Evolutionary conservation across 2,329 filamentous ascomycete genomes (phyloP).

Genomic region (Colletotrichum sp.): DNA sequence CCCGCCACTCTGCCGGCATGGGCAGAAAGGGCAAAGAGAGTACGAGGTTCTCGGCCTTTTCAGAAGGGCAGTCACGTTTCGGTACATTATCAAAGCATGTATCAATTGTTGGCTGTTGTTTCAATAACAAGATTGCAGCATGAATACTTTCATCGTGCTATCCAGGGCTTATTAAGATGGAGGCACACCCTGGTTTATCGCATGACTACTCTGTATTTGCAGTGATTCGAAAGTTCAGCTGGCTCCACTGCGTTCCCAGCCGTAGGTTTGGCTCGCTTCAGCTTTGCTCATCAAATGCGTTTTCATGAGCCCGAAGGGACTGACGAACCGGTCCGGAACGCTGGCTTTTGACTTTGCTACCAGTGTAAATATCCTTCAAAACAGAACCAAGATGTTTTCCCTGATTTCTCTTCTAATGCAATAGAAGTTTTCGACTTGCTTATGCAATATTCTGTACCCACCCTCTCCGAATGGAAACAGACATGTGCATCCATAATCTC

Average conservation of each 20-base stretch:
- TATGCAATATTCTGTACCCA: neutral
- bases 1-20: neutral
- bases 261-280: neutral
- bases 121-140: neutral
- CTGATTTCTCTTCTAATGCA: accelerated
- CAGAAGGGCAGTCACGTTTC: neutral
- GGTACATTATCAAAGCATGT: neutral
- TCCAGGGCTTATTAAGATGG: neutral
- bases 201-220: neutral
- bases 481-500: neutral
- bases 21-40: neutral
- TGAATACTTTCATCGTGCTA: neutral
- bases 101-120: neutral
- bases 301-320: neutral
- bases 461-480: neutral
- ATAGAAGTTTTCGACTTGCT: neutral
- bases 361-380: neutral
- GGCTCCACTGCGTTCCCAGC: neutral
- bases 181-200: neutral
- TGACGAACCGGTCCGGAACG: neutral
- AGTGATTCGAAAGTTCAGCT: neutral
- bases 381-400: neutral
- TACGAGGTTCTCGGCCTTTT: neutral
- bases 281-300: neutral
- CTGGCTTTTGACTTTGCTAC: neutral